phyloP scores from a whole-genome alignment of 441 rosid genomes.

The Isatis lusitanica region DNA sequence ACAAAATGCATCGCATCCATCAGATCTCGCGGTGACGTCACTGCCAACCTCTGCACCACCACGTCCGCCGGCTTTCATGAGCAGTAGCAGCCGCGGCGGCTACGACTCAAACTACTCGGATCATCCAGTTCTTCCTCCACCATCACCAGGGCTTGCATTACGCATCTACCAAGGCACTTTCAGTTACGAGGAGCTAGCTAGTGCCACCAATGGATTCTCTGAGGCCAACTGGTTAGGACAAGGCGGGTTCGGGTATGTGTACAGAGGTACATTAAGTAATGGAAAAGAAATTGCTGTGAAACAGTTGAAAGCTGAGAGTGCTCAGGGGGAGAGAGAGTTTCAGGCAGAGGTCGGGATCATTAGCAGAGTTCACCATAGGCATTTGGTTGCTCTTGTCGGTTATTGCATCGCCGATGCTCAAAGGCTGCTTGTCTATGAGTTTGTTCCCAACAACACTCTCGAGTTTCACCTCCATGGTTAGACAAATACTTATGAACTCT shows the following conservation, averaged over 20 bases:
- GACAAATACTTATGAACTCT: neutral
- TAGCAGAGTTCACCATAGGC: slow-evolving; percentile 89
- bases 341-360: slow-evolving; percentile 92
- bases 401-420: slow-evolving; percentile 73
- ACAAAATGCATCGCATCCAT: slow-evolving; percentile 50
- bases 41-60: slow-evolving; percentile 42
- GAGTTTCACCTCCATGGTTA: slow-evolving; percentile 90
- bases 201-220: slow-evolving; percentile 92
- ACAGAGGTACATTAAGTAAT: slow-evolving; percentile 73
- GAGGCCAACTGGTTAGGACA: slow-evolving; percentile 85
- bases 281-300: slow-evolving; percentile 89
- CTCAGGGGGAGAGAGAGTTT: slow-evolving; percentile 93
- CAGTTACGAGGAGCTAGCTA: slow-evolving; percentile 65
- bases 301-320: slow-evolving; percentile 82
- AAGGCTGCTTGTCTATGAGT: slow-evolving; percentile 89
- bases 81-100: slow-evolving; percentile 68
- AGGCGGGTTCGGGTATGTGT: slow-evolving; percentile 95
- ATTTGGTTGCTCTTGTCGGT: slow-evolving; percentile 90
- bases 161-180: slow-evolving; percentile 70
- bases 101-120: slow-evolving; percentile 80
- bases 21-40: slow-evolving; percentile 41
- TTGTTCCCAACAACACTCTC: slow-evolving; percentile 79
- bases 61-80: slow-evolving; percentile 51
- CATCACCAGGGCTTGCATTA: slow-evolving; percentile 62
- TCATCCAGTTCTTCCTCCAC: slow-evolving; percentile 52